A percentile compares a stretch with the other conserved stretches of the same genome.
phyloP scores from a whole-genome alignment of 805 yeast genomes.

The Lachancea dasiensis region DNA sequence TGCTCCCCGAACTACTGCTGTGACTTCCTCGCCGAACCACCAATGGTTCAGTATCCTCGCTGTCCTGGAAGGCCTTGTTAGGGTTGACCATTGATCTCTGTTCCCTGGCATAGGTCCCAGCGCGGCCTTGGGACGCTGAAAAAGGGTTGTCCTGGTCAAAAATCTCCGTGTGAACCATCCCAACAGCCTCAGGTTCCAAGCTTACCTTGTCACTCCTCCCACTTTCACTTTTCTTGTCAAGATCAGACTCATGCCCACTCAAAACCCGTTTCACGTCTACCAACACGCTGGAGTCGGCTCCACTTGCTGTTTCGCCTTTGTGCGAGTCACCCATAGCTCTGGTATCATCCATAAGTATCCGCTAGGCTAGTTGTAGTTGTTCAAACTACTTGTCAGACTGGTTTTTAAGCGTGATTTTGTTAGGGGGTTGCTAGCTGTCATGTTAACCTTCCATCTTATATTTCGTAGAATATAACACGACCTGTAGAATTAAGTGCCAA shows the following conservation, averaged over 20 bases:
- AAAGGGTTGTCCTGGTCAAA: conserved; percentile 29
- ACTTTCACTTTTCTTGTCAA: not conserved
- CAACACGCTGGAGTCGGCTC: conserved; percentile 4
- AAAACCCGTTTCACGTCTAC: conserved; percentile 5
- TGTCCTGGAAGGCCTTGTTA: conserved; percentile 10
- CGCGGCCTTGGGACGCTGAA: conserved; percentile 11
- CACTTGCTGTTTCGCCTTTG: not conserved
- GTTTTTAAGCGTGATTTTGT: not conserved
- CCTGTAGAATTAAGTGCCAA: too few species aligned
- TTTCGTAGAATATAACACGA: too few species aligned
- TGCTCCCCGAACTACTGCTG: conserved; percentile 16
- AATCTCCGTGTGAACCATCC: conserved; percentile 24
- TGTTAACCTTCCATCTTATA: too few species aligned
- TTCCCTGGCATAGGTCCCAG: conserved; percentile 3
- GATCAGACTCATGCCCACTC: not conserved
- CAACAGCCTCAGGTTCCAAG: not conserved
- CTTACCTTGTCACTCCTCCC: too few species aligned
- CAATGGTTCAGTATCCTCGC: conserved; percentile 8
- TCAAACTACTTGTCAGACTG: not conserved
- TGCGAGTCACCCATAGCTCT: conserved; percentile 5
- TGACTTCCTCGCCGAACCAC: conserved; percentile 1
- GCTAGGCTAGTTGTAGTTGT: not conserved
- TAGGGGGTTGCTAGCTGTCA: not conserved
- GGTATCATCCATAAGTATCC: conserved; percentile 1
- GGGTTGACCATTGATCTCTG: conserved; percentile 14